A percentile compares a stretch with the other conserved stretches of the same genome.
Conservation (phyloP, 257 asterid species). For the Solanum piurae region DNA sequence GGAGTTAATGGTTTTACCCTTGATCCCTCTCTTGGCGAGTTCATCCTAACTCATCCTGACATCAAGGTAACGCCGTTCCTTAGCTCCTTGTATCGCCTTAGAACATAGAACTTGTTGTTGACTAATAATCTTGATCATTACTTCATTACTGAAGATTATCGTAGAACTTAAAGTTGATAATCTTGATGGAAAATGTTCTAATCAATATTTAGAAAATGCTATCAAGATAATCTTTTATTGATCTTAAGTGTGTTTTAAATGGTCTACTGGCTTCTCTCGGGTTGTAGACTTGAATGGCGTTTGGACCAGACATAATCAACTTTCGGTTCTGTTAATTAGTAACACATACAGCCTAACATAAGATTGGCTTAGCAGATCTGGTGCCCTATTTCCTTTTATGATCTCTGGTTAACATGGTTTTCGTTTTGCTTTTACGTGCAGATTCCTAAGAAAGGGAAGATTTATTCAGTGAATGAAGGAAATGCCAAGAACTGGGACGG, state of each 20-base stretch:
- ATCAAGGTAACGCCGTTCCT: constrained; percentile 45
- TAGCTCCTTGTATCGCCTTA: background rate
- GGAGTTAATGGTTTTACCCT: constrained; percentile 98
- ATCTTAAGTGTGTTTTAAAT: background rate
- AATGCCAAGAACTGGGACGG: constrained; percentile 92
- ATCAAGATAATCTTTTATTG: background rate
- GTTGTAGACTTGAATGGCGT: background rate
- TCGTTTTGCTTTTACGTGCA: constrained; percentile 10
- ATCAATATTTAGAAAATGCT: background rate
- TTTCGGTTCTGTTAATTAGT: background rate
- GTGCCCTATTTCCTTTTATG: background rate
- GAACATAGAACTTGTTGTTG: background rate
- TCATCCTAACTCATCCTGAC: constrained; percentile 90
- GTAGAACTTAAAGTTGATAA: background rate
- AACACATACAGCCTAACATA: background rate
- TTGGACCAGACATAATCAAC: background rate
- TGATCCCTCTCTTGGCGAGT: constrained; percentile 99
- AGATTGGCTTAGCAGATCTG: background rate
- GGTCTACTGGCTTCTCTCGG: background rate
- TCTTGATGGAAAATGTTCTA: background rate
- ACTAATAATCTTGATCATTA: background rate
- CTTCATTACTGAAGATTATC: background rate
- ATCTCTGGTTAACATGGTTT: background rate
- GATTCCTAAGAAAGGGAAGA: constrained; percentile 88
- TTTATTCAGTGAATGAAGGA: constrained; percentile 93